Conservation (phyloP, 495 filamentous ascomycete genomes). For the Aspergillus indologenus region DNA sequence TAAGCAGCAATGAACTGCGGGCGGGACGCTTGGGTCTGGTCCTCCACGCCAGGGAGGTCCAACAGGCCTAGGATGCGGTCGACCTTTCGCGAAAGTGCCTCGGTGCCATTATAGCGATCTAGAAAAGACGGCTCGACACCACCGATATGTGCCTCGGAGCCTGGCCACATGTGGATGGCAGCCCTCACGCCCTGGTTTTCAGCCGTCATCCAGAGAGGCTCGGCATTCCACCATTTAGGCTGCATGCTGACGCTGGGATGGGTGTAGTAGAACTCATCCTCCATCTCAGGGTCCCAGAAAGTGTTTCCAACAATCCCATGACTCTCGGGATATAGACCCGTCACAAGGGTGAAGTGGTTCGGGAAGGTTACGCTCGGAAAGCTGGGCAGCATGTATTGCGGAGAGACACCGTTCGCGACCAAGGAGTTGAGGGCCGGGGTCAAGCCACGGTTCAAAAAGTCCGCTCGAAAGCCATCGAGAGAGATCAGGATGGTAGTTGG, state of each 20-base stretch:
- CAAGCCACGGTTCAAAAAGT: conserved; percentile 79
- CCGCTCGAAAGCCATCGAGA: conserved; percentile 94
- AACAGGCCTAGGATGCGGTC: conserved; percentile 72
- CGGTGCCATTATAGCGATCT: conserved; percentile 79
- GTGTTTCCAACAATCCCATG: conserved; percentile 93
- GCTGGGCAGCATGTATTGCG: conserved; percentile 83
- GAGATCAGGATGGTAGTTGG: conserved; percentile 94
- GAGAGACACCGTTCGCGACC: conserved; percentile 79
- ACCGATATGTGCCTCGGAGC: conserved; percentile 74
- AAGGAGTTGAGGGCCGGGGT: conserved; percentile 81
- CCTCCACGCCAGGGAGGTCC: conserved; percentile 70
- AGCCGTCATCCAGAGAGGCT: conserved; percentile 91
- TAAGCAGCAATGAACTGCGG: conserved; percentile 94
- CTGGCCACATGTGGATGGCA: conserved; percentile 98
- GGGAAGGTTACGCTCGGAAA: conserved; percentile 98
- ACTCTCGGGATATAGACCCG: conserved; percentile 85
- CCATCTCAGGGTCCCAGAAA: conserved; percentile 78
- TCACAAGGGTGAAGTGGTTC: conserved; percentile 94
- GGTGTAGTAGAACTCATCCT: conserved; percentile 85
- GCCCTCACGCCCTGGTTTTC: conserved; percentile 70
- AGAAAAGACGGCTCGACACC: conserved; percentile 67
- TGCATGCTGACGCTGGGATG: conserved; percentile 68
- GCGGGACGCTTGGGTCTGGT: conserved; percentile 38
- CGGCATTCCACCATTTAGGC: conserved; percentile 88
- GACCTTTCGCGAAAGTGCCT: conserved; percentile 70